Percentiles rank a stretch among this genome's conserved stretches.
phyloP scores from a whole-genome alignment of 2,329 filamentous ascomycete species.

The Diplocarpon rosae region DNA sequence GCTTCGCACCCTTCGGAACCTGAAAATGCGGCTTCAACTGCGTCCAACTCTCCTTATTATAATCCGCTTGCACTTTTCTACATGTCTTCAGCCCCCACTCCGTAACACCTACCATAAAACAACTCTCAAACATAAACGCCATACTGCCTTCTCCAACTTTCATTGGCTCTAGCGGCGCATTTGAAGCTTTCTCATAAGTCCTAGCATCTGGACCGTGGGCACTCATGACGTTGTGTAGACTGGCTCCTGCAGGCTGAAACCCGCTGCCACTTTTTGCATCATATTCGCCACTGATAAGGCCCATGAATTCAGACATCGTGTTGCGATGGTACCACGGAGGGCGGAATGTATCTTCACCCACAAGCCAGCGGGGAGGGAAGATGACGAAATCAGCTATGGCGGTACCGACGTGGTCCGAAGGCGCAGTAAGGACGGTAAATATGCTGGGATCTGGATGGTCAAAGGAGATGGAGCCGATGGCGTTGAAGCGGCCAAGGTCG shows the following conservation, averaged over 20 bases:
- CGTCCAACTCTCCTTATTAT: conserved; percentile 59
- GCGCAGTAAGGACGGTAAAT: conserved; percentile 55
- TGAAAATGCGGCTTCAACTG: conserved; percentile 39
- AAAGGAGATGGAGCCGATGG: conserved; percentile 60
- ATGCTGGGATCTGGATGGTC: conserved; percentile 73
- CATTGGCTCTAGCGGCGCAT: conserved; percentile 40
- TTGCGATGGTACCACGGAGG: conserved; percentile 56
- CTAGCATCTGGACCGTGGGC: conserved; percentile 48
- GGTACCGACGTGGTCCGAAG: conserved; percentile 42
- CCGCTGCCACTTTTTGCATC: conserved; percentile 45
- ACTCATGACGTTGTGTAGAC: conserved; percentile 52
- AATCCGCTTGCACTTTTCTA: conserved; percentile 55
- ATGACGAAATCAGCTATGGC: conserved; percentile 55
- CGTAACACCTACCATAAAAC: conserved; percentile 59
- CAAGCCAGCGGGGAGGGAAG: conserved; percentile 54
- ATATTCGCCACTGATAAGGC: conserved; percentile 48
- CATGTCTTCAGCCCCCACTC: conserved; percentile 62
- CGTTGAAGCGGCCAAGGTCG: conserved; percentile 66
- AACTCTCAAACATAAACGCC: conserved; percentile 56
- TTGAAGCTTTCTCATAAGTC: conserved; percentile 44
- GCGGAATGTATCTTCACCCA: conserved; percentile 48
- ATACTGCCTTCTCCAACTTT: conserved; percentile 50
- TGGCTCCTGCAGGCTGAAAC: conserved; percentile 50
- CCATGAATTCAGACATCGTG: conserved; percentile 57
- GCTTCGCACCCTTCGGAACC: conserved; percentile 17